Conservation (phyloP, 441 rosid species). For the Aquilaria agallochum region DNA sequence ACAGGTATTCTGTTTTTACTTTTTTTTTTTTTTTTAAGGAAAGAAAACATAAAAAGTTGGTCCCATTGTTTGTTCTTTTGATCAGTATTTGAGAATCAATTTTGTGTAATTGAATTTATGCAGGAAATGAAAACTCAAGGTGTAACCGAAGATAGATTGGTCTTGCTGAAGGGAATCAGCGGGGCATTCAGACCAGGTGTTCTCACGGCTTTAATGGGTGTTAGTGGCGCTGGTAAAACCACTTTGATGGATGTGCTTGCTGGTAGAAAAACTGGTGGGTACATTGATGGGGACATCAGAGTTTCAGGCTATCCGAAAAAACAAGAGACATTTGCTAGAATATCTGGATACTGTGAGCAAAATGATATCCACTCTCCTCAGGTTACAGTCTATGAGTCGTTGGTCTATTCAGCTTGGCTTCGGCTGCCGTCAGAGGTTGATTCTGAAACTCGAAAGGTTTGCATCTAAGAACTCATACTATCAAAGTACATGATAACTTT, state of each 20-base stretch:
- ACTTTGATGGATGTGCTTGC: conserved; percentile 79
- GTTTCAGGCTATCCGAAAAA: conserved; percentile 68
- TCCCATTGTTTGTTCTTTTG: not conserved
- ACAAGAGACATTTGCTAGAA: conserved; percentile 68
- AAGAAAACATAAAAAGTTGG: not conserved
- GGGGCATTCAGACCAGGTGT: conserved; percentile 94
- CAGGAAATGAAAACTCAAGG: conserved; percentile 74
- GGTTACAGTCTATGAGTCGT: conserved; percentile 61
- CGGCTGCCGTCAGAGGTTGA: conserved; percentile 53
- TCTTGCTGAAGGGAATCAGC: conserved; percentile 63
- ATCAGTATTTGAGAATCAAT: not conserved
- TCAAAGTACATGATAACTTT: no score
- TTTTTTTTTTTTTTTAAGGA: not conserved
- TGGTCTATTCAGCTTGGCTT: conserved; percentile 71
- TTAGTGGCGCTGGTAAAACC: conserved; percentile 90
- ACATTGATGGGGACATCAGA: conserved; percentile 49
- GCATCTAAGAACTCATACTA: not conserved
- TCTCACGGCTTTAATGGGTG: conserved; percentile 92
- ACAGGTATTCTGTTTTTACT: conserved; percentile 33
- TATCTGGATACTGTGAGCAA: conserved; percentile 77
- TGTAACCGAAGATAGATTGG: conserved; percentile 44
- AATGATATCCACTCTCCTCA: conserved; percentile 75
- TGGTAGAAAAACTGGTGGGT: conserved; percentile 73
- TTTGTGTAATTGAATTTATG: conserved; percentile 1
- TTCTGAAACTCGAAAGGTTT: conserved; percentile 42